A percentile compares a stretch with the other conserved stretches of the same genome.
phyloP scores from a whole-genome alignment of 352 stramenopile genomes.

The Phytophthora syringae region DNA sequence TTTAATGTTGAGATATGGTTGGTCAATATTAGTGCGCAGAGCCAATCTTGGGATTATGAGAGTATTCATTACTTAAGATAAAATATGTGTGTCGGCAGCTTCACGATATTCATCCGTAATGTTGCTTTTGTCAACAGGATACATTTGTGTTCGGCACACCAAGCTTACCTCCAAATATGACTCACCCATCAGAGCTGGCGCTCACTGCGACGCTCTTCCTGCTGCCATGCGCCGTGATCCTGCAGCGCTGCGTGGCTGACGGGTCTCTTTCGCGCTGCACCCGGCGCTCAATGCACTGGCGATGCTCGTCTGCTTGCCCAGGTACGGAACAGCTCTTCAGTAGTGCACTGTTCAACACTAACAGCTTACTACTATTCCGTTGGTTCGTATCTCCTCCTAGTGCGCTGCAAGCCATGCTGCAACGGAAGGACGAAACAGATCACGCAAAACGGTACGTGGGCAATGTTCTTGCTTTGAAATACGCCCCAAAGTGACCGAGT shows the following conservation, averaged over 20 bases:
- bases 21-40: too few species aligned
- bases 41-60: too few species aligned
- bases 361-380: too few species aligned
- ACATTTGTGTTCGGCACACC: slow-evolving; percentile 8
- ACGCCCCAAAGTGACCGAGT: slow-evolving; percentile 9
- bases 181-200: slow-evolving; percentile 12
- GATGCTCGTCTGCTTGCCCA: slow-evolving; percentile 58
- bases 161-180: slow-evolving; percentile 15
- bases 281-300: slow-evolving; percentile 58
- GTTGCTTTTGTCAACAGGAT: background rate
- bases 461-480: background rate
- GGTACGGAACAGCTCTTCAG: slow-evolving; percentile 23
- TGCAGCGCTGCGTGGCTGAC: slow-evolving; percentile 53
- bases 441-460: slow-evolving; percentile 45
- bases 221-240: slow-evolving; percentile 47
- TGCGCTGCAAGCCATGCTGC: slow-evolving; percentile 62
- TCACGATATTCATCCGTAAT: too few species aligned
- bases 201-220: slow-evolving; percentile 58
- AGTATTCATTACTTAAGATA: too few species aligned
- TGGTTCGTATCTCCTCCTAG: slow-evolving; percentile 11
- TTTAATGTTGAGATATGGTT: too few species aligned
- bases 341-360: background rate
- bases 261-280: slow-evolving; percentile 60
- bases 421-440: slow-evolving; percentile 49
- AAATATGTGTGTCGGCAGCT: too few species aligned